Evolutionary conservation across 1,139 yeast species (phyloP).

Genomic region (Geotrichum phurueaensis): DNA sequence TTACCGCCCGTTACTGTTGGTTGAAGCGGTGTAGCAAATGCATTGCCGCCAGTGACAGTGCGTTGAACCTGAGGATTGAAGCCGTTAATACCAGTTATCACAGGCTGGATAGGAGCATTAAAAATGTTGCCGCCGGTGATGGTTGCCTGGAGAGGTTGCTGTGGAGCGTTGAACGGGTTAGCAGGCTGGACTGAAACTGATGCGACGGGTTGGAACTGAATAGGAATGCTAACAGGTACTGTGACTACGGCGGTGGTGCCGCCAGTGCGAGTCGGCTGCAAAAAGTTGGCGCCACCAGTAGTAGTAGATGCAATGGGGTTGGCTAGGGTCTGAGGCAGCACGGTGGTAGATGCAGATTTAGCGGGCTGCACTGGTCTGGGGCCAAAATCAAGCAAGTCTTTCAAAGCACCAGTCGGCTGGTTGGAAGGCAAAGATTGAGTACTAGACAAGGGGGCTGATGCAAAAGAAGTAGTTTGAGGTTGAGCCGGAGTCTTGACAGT

Average conservation of each 20-base stretch:
- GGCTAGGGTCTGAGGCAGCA: neutral
- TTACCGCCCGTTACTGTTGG: constrained; percentile 12
- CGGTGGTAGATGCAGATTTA: neutral
- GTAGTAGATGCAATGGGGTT: neutral
- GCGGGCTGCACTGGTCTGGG: constrained; percentile 4
- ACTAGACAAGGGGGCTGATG: neutral
- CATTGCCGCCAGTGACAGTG: constrained; percentile 6
- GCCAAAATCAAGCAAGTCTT: constrained; percentile 17
- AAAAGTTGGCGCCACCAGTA: constrained; percentile 9
- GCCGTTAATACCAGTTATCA: neutral
- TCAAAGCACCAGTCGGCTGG: constrained; percentile 16
- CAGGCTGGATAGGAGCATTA: constrained; percentile 9
- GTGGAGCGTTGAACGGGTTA: constrained; percentile 37
- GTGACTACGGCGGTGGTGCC: constrained; percentile 1
- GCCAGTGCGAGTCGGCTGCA: constrained; percentile 4
- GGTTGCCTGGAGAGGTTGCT: constrained; percentile 20
- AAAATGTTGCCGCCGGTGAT: constrained; percentile 11
- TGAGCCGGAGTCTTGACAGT: constrained; percentile 4
- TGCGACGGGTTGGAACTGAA: constrained; percentile 15
- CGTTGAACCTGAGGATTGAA: neutral
- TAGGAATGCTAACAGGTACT: constrained; percentile 12
- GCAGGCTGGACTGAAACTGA: constrained; percentile 22
- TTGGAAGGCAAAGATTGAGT: neutral
- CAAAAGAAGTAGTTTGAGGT: neutral
- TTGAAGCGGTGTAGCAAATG: neutral